Evolutionary conservation across 306 rosid genomes (phyloP).

Genomic region (Cucurbita pepo): DNA sequence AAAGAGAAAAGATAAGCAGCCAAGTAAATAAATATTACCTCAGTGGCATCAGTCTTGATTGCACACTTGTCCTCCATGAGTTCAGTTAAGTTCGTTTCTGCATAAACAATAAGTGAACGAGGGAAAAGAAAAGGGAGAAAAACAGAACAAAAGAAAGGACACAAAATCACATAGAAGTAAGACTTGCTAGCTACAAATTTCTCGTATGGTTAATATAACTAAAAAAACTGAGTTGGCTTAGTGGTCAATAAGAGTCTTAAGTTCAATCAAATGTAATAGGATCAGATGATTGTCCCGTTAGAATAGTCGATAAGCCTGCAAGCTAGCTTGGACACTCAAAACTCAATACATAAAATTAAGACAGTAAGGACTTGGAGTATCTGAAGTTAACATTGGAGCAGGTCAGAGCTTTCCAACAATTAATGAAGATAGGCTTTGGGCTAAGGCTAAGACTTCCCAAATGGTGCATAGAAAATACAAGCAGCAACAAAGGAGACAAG

Average conservation of each 20-base stretch:
- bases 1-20: not conserved
- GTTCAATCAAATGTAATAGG: not conserved
- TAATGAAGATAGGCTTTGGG: not conserved
- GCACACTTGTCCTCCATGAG: slow-evolving; percentile 37
- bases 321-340: not conserved
- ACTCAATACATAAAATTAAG: too few relatives aligned
- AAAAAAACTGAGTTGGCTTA: not conserved
- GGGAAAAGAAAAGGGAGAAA: not conserved
- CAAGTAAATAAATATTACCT: slow-evolving; percentile 24
- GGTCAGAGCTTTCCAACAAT: not conserved
- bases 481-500: not conserved
- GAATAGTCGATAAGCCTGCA: not conserved
- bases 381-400: not conserved
- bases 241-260: not conserved
- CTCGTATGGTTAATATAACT: not conserved
- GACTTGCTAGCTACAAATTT: not conserved
- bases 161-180: not conserved
- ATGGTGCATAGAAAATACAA: not conserved
- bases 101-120: not conserved
- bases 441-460: not conserved
- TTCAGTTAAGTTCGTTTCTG: not conserved
- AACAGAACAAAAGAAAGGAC: not conserved
- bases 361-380: too few relatives aligned
- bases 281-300: not conserved
- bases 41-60: slow-evolving; percentile 63